Conservation (phyloP, 257 asterid species). For the Striga asiatica region DNA sequence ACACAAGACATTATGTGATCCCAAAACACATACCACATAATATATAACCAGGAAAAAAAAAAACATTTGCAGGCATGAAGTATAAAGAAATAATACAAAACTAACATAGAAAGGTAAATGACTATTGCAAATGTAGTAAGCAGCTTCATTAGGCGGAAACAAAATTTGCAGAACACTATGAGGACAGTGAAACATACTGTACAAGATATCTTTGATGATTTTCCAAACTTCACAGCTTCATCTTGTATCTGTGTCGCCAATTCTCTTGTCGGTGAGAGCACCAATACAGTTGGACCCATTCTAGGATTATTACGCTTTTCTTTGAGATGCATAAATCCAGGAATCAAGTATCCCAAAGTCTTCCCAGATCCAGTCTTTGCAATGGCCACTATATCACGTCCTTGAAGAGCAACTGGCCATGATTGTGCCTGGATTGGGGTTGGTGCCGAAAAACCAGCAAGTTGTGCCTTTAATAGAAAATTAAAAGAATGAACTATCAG, state of each 20-base stretch:
- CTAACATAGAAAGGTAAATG: constrained; percentile 1
- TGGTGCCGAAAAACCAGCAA: constrained; percentile 90
- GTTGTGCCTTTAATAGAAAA: constrained; percentile 28
- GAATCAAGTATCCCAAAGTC: constrained; percentile 86
- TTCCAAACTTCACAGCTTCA: constrained; percentile 79
- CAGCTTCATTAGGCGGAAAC: neutral
- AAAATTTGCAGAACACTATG: neutral
- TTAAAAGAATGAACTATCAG: no score
- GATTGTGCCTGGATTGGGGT: constrained; percentile 96
- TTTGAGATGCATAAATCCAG: constrained; percentile 75
- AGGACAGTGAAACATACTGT: constrained; percentile 46
- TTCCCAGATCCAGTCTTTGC: constrained; percentile 98
- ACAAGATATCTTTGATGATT: constrained; percentile 67
- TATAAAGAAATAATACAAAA: constrained; percentile 3
- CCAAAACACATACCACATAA: neutral
- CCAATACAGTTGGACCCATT: constrained; percentile 83
- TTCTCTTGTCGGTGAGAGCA: constrained; percentile 90
- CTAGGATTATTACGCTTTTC: constrained; percentile 44
- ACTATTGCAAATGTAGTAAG: neutral
- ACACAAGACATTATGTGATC: neutral
- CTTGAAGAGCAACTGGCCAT: constrained; percentile 84
- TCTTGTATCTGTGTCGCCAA: constrained; percentile 90
- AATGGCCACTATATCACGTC: constrained; percentile 86
- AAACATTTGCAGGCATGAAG: constrained; percentile 1
- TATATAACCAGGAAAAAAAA: neutral